Evolutionary conservation across 345 rosid genomes (phyloP), one percentile per base, ranked within the genome.

Genomic region (Eutrema japonicum): DNA sequence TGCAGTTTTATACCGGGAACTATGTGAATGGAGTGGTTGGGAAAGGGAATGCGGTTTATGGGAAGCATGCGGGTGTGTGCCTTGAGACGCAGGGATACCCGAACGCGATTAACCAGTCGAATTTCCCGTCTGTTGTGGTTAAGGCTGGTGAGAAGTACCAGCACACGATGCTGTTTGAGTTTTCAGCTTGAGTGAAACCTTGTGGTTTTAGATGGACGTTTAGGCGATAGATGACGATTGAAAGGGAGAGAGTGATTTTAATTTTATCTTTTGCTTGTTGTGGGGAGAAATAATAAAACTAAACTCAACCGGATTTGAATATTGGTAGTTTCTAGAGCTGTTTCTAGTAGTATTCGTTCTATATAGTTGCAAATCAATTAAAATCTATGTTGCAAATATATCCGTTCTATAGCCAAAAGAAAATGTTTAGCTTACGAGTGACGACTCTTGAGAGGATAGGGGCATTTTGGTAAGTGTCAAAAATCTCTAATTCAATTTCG

Each of bases 31-130:
- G 96, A 41, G 78, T 88, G 49, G 83, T 52, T 10, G 97, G 97
- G 29, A 94, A 91, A 74, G 87, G 91, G 13, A 85, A 87, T 29
- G 92, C 85, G n/a, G 86, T 80, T 16, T 91, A 95, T 11, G 88
- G 83, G 69, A 91, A 95, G 81, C 97, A 95, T 65, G 74, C 96
- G 0, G 97, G 89, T 4, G 84, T 86, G 22, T 95, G 99, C 83
- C 80, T 91, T 84, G 97, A 95, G 86, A 91, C 96, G 0, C 97
- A 89, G 40, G 97, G 99, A 12, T 95, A 85, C 61, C 97, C 97
- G 0, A 95, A 91, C 49, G 96, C 97, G 53, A 79, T 95, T 10
- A 95, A 89, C 80, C 88, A 86, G 66, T 78, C 83, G 3, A 88
- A 87, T 80, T 95, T 95, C 72, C 99, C 96, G 0, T 83, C 96